Conservation (phyloP, 2,329 filamentous ascomycete genomes). For the Mycosphaerelloides madeirae region DNA sequence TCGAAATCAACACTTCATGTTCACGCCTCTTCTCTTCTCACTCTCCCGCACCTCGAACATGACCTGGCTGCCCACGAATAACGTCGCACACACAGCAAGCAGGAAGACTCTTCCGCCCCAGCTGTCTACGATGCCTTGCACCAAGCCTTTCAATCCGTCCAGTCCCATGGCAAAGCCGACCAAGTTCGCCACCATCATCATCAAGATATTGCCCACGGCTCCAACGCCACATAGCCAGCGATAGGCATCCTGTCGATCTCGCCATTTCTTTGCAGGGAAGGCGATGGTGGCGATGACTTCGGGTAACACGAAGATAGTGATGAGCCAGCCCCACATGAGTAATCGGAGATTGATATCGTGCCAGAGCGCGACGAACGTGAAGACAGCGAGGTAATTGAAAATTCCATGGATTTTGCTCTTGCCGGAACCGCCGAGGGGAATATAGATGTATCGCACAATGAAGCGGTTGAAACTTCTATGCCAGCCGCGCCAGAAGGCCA, state of each 20-base stretch:
- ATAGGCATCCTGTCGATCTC: conserved; percentile 64
- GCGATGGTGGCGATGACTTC: conserved; percentile 68
- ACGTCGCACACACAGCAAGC: conserved; percentile 60
- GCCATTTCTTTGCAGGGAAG: conserved; percentile 72
- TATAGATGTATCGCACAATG: conserved; percentile 88
- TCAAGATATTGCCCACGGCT: conserved; percentile 75
- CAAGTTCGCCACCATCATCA: conserved; percentile 95
- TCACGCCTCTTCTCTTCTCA: conserved; percentile 76
- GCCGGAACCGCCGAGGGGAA: conserved; percentile 73
- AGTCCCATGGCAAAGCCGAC: conserved; percentile 91
- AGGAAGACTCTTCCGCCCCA: conserved; percentile 73
- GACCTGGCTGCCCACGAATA: conserved; percentile 83
- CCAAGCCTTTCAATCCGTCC: conserved; percentile 74
- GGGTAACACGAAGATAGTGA: conserved; percentile 88
- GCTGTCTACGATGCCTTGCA: conserved; percentile 69
- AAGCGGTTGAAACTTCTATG: conserved; percentile 93
- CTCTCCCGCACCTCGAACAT: conserved; percentile 94
- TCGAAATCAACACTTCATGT: conserved; percentile 65
- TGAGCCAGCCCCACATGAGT: conserved; percentile 93
- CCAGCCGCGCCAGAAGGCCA: conserved; percentile 94
- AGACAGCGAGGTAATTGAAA: conserved; percentile 75
- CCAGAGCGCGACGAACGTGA: conserved; percentile 97
- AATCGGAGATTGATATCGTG: conserved; percentile 91
- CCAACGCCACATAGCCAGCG: conserved; percentile 76
- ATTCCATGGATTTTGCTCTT: conserved; percentile 55